Evolutionary conservation across 257 asterid genomes (phyloP).

Genomic region (Nicotiana undulata): DNA sequence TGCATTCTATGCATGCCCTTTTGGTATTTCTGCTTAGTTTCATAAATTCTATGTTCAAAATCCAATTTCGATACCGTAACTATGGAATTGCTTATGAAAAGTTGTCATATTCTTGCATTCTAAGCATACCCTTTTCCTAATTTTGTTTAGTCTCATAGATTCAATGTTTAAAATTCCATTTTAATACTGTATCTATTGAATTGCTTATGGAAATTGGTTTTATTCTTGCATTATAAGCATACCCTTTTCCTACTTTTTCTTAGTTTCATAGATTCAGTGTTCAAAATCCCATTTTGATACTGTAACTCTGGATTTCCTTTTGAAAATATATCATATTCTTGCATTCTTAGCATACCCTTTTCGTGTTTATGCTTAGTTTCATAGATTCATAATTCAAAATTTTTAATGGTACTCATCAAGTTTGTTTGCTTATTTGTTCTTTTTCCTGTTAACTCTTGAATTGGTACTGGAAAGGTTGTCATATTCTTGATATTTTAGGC

Average conservation of each 20-base stretch:
- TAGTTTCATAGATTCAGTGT: neutral
- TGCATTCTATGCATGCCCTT: neutral
- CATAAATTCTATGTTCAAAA: too few relatives aligned
- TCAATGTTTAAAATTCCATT: too few relatives aligned
- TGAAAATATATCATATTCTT: neutral
- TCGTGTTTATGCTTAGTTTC: neutral
- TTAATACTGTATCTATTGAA: too few relatives aligned
- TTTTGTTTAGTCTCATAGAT: too few relatives aligned
- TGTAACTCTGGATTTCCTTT: neutral
- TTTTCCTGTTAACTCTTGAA: neutral
- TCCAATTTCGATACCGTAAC: neutral
- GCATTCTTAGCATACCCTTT: neutral
- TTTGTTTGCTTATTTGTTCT: neutral
- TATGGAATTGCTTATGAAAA: too few relatives aligned
- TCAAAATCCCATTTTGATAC: neutral
- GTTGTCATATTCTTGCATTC: too few relatives aligned
- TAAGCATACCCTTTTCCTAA: too few relatives aligned
- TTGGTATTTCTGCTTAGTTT: too few relatives aligned
- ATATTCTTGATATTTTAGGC: neutral
- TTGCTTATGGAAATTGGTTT: too few relatives aligned
- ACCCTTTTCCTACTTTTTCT: too few relatives aligned
- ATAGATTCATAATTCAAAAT: neutral
- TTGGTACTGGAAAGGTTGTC: neutral
- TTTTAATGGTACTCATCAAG: neutral
- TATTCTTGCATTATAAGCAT: too few relatives aligned